Conservation (phyloP, 352 stramenopile species). For the Phytophthora pisi region DNA sequence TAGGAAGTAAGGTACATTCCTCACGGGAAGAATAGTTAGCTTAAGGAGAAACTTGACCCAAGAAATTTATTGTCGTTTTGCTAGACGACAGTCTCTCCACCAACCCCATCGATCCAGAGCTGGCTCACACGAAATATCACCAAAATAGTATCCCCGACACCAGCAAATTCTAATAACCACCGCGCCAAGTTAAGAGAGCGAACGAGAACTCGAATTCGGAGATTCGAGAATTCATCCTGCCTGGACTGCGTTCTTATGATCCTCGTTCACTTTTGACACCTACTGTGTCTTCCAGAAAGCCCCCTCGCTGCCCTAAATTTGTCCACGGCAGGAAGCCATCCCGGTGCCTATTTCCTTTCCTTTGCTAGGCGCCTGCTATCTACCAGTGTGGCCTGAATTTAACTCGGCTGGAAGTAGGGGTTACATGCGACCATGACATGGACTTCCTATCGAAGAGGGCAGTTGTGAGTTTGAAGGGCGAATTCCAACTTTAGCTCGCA, state of each 20-base stretch:
- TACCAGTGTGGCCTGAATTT: neutral
- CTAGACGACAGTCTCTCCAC: too few species aligned
- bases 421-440: neutral
- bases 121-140: neutral
- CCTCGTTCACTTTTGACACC: neutral
- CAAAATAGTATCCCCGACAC: too few species aligned
- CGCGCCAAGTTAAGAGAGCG: neutral
- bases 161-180: too few species aligned
- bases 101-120: neutral
- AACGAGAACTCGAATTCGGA: neutral
- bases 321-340: neutral
- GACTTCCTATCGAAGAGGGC: neutral
- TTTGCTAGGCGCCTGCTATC: too few species aligned
- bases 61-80: too few species aligned
- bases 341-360: neutral
- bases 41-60: too few species aligned
- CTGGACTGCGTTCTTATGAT: neutral
- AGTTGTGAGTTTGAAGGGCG: neutral
- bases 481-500: neutral
- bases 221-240: neutral
- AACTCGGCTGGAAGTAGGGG: neutral
- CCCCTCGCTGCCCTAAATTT: neutral
- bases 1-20: neutral
- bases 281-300: neutral
- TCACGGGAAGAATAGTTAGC: neutral